Evolutionary conservation across 495 filamentous ascomycete genomes (phyloP), one percentile per base, ranked within the genome.

Genomic region (Lichenothelia convexa): DNA sequence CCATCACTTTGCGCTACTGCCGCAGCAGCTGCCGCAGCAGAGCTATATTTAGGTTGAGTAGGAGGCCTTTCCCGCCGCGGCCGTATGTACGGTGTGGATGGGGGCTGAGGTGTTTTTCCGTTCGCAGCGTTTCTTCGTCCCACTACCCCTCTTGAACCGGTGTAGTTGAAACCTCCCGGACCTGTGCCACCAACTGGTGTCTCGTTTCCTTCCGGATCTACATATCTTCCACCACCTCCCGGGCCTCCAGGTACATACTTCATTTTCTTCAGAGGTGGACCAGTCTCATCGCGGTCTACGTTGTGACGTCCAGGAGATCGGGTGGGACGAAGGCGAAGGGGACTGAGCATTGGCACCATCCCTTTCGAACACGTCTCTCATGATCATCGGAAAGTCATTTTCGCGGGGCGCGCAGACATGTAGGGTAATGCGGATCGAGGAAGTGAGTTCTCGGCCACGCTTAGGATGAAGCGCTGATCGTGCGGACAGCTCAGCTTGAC

Each of bases 1-100:
- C 84, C 84, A 59, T 94, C 87, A 42, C 76, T 84, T 44, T 87
- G 80, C 33, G 82, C 82, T 18, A 83, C 70, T 18, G 83, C 83
- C 24, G 81, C 78, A 3, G 79, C 78, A 15, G 81, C 81, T 6
- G 83, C 81, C 18, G 85, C 83, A 16, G 84, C 82, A 13, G 80
- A 86, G 45, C 72, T 79, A 40, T 76, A 84, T 20, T 70, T 61
- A 52, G 67, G 46, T 47, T 62, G 45, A 57, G 62, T 42, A 9
- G 34, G 17, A 39, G 56, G 64, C 49, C 61, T 61, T 18, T 68
- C 66, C 39, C 64, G 57, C 45, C 62, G 55, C 3, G 67, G 64
- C 40, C 70, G 63, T 34, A 51, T 39, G 4, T 22, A 18, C 13
- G 64, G 65, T 36, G 62, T 49, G 56, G 41, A 62, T 54, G 30